Base-by-base conservation (phyloP, 2,329 filamentous ascomycete species). In the Didymosphaeria variabile region DNA sequence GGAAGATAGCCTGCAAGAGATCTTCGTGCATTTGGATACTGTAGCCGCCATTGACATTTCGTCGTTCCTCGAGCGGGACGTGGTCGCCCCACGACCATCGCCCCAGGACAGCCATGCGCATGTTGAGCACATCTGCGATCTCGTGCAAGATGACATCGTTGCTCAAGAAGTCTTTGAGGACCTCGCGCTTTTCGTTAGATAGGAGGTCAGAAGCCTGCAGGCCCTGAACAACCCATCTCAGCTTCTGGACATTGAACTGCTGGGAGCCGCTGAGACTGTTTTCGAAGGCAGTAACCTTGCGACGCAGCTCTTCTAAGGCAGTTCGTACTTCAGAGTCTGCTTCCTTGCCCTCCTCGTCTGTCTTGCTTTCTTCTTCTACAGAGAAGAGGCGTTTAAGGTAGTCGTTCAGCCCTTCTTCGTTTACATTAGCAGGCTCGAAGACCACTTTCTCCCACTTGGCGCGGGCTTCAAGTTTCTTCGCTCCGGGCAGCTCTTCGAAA, bases 151-250 rank as follows among this genome's bases (percentile, higher is more conserved):
- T 74, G 31, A 75, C 64, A 17, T 72, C 66, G 50, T 77, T 76
- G 44, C 60, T 65, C 3, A 73, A 62, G 26, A 77, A 77, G 61
- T 76, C 75, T n/a, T 70, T 72, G 9, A 76, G 63, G 7, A 69
- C 70, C 40, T 73, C 70, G n/a, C 74, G 67, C 58, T 79, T 77
- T 23, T 75, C 74, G 29, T 76, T 73, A 4, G 79, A 79, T 3
- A 86, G 75, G 0, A 85, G 72, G 36, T 83, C 82, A 0, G 81
- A 82, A 3, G 73, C 67, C 23, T 81, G 67, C 2, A 86, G 78
- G 0, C 82, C 79, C 12, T 77, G 60, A 12, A 84, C 81, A 10
- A 78, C 71, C 78, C 77, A 80, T 29, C 66, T 69, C 21, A 86
- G 65, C 0, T 72, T 77, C 0, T 19, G 1, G 0, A 67, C 46